phyloP scores from a whole-genome alignment of 495 filamentous ascomycete genomes.

The Oleoguttula mirabilis region DNA sequence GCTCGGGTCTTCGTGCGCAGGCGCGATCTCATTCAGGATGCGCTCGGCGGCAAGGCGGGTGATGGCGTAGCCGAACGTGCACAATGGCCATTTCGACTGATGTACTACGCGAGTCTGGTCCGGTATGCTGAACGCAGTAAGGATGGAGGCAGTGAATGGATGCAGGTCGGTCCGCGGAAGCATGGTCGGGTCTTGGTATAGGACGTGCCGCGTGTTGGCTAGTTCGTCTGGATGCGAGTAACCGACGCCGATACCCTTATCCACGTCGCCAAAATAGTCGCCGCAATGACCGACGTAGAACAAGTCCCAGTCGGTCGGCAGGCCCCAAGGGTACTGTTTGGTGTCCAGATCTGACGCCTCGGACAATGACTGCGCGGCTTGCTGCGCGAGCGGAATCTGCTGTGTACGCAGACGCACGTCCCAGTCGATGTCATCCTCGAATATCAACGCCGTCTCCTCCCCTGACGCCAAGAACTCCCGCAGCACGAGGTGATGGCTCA shows the following conservation, averaged over 20 bases:
- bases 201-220: constrained; percentile 18
- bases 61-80: constrained; percentile 38
- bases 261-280: constrained; percentile 21
- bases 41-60: constrained; percentile 20
- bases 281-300: constrained; percentile 36
- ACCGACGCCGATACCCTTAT: constrained; percentile 14
- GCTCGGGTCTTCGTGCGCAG: constrained; percentile 4
- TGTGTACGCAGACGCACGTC: constrained; percentile 30
- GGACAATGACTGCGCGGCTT: constrained; percentile 10
- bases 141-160: constrained; percentile 17
- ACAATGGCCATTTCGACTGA: constrained; percentile 30
- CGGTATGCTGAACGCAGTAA: constrained; percentile 19
- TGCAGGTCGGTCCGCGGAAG: constrained; percentile 14
- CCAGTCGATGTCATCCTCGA: constrained; percentile 41
- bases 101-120: constrained; percentile 29
- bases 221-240: constrained; percentile 16
- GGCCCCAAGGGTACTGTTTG: constrained; percentile 11
- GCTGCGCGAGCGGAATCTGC: constrained; percentile 25
- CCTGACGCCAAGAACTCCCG: constrained; percentile 30
- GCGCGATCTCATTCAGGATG: constrained; percentile 16
- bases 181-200: constrained; percentile 21
- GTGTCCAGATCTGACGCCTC: background rate
- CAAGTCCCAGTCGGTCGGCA: constrained; percentile 31
- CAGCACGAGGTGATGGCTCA: constrained; percentile 23
- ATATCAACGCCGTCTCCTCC: constrained; percentile 34